Evolutionary conservation across 2,329 filamentous ascomycete genomes (phyloP).

Genomic region (Dothistroma pini): DNA sequence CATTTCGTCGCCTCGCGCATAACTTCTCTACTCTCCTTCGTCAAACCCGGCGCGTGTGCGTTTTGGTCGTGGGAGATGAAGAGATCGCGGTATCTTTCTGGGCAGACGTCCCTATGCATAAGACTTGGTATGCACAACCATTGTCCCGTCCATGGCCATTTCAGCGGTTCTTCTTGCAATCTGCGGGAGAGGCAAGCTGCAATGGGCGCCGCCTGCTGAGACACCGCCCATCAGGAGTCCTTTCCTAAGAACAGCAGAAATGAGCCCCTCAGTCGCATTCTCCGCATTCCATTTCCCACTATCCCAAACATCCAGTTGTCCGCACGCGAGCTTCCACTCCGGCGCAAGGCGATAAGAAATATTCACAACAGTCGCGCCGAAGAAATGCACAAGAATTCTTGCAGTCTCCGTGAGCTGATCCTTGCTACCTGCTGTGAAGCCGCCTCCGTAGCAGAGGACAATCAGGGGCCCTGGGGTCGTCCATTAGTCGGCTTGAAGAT

Average conservation of each 20-base stretch:
- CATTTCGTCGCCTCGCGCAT: too few species aligned
- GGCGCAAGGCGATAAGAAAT: slow-evolving; percentile 47
- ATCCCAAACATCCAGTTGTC: slow-evolving; percentile 46
- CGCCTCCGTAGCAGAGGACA: slow-evolving; percentile 30
- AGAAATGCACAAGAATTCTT: slow-evolving; percentile 27
- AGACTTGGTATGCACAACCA: slow-evolving; percentile 45
- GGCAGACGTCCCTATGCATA: slow-evolving; percentile 32
- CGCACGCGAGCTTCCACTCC: slow-evolving; percentile 45
- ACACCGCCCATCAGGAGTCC: slow-evolving; percentile 51
- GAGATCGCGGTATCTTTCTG: slow-evolving; percentile 39
- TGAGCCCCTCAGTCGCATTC: slow-evolving; percentile 35
- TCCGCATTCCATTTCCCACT: slow-evolving; percentile 43
- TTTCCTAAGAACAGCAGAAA: slow-evolving; percentile 41
- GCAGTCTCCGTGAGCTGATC: slow-evolving; percentile 26
- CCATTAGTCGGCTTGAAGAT: slow-evolving; percentile 30
- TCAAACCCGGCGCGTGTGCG: slow-evolving; percentile 36
- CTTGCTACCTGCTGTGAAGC: slow-evolving; percentile 28
- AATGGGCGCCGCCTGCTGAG: slow-evolving; percentile 46
- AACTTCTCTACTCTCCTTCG: slow-evolving; percentile 1
- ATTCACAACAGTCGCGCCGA: slow-evolving; percentile 43
- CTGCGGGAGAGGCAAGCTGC: slow-evolving; percentile 40
- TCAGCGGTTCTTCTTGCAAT: slow-evolving; percentile 41
- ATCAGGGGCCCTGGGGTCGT: slow-evolving; percentile 23
- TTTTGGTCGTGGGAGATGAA: slow-evolving; percentile 46
- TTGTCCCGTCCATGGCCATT: slow-evolving; percentile 45